Evolutionary conservation across 139 green algal species (phyloP).

Genomic region (Micromonas pusilla): DNA sequence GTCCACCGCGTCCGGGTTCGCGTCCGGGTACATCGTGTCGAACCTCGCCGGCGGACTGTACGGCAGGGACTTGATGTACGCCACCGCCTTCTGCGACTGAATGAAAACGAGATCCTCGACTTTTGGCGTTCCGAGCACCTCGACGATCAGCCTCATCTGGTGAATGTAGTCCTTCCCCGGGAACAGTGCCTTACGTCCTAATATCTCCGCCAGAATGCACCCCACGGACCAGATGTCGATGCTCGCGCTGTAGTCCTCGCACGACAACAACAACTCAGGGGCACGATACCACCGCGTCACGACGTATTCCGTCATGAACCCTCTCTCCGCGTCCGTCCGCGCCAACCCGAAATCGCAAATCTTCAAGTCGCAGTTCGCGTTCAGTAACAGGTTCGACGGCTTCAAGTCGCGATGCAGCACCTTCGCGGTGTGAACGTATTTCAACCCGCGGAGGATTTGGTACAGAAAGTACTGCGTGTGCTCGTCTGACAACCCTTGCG

Average conservation of each 20-base stretch:
- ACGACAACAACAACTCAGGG: constrained; percentile 86
- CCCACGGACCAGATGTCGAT: constrained; percentile 79
- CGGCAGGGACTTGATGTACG: constrained; percentile 25
- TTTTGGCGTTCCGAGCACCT: constrained; percentile 73
- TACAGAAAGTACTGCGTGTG: constrained; percentile 99
- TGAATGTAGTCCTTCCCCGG: constrained; percentile 88
- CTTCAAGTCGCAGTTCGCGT: constrained; percentile 39
- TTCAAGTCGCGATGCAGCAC: constrained; percentile 40
- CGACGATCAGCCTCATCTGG: constrained; percentile 87
- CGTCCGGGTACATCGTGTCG: constrained; percentile 12
- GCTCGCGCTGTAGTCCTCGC: constrained; percentile 68
- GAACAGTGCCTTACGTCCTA: constrained; percentile 76
- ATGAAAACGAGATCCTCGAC: constrained; percentile 90
- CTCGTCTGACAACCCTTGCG: constrained; percentile 87
- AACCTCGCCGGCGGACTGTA: constrained; percentile 1
- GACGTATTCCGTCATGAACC: constrained; percentile 89
- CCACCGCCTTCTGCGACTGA: constrained; percentile 58
- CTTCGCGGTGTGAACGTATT: constrained; percentile 36
- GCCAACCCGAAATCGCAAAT: constrained; percentile 41
- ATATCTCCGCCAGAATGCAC: constrained; percentile 89
- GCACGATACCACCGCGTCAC: constrained; percentile 93
- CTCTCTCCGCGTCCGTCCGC: background rate
- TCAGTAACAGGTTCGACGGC: constrained; percentile 36
- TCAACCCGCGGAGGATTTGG: constrained; percentile 73
- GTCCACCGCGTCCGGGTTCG: constrained; percentile 34